Conservation (phyloP, 2,329 filamentous ascomycete genomes). For the Verticillium klebahnii region DNA sequence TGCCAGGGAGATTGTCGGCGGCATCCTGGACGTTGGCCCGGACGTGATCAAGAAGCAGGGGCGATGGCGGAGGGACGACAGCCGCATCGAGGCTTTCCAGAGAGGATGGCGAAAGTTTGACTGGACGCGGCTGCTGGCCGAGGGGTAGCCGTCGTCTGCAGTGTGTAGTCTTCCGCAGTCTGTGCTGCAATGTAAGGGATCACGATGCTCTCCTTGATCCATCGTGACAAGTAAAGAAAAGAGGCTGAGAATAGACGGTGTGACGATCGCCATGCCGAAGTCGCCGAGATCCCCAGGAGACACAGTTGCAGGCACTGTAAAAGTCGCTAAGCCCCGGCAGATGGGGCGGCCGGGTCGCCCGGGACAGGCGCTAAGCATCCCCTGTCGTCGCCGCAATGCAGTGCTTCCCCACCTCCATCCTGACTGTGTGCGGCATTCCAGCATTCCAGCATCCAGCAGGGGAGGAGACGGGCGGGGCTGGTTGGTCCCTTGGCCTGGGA, state of each 20-base stretch:
- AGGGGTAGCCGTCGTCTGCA: constrained; percentile 17
- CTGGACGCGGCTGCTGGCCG: constrained; percentile 62
- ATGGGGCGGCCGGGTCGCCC: not conserved
- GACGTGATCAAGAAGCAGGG: constrained; percentile 89
- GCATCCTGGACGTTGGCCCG: constrained; percentile 80
- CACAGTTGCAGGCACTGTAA: not conserved
- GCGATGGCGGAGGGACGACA: constrained; percentile 68
- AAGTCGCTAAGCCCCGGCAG: not conserved
- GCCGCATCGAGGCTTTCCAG: constrained; percentile 71
- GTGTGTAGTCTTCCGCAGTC: too few relatives aligned
- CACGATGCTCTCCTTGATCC: too few relatives aligned
- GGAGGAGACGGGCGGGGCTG: not conserved
- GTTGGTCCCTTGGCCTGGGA: not conserved
- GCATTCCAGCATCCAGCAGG: too few relatives aligned
- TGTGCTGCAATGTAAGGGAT: too few relatives aligned
- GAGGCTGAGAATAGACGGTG: too few relatives aligned
- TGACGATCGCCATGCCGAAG: not conserved
- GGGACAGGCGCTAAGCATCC: not conserved
- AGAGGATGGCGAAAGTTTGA: constrained; percentile 91
- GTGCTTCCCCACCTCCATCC: not conserved
- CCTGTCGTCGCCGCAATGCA: not conserved
- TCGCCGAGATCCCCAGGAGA: not conserved
- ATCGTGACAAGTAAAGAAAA: too few relatives aligned
- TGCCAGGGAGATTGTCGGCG: constrained; percentile 84
- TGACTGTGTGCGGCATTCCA: not conserved